These are phyloP conservation scores for Dictyostelium firmibasis DNA, from an alignment of 78 protist species.

Conservation along the genomic window DNA sequence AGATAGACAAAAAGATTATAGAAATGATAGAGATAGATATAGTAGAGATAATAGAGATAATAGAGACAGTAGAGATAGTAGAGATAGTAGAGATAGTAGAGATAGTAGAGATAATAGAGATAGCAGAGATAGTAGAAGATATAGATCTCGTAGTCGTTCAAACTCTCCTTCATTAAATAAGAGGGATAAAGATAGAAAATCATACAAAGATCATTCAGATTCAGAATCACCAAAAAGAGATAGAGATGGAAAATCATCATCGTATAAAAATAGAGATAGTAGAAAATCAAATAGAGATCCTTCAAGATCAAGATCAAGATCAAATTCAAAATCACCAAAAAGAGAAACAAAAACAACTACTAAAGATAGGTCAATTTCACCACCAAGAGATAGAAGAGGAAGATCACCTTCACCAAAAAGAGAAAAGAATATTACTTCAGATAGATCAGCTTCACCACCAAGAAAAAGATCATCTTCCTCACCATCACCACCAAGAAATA, in stretches of 20 bases:
- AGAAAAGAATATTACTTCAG: neutral
- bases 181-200: neutral
- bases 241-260: neutral
- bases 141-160: neutral
- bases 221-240: neutral
- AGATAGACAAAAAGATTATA: neutral
- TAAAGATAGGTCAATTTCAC: neutral
- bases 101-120: neutral
- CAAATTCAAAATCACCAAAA: conserved; percentile 24
- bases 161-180: neutral
- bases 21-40: neutral
- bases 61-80: neutral
- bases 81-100: neutral
- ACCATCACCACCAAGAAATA: conserved; percentile 15
- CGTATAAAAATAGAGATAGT: neutral
- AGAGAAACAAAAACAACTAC: neutral
- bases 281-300: neutral
- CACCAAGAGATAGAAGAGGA: conserved; percentile 13
- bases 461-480: conserved; percentile 1
- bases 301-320: neutral
- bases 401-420: conserved; percentile 19
- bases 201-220: neutral
- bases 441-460: conserved; percentile 16
- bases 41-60: conserved; percentile 11
- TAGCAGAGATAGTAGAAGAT: neutral